phyloP scores from a whole-genome alignment of 2,329 filamentous ascomycete genomes.

The Colletotrichum salicis region DNA sequence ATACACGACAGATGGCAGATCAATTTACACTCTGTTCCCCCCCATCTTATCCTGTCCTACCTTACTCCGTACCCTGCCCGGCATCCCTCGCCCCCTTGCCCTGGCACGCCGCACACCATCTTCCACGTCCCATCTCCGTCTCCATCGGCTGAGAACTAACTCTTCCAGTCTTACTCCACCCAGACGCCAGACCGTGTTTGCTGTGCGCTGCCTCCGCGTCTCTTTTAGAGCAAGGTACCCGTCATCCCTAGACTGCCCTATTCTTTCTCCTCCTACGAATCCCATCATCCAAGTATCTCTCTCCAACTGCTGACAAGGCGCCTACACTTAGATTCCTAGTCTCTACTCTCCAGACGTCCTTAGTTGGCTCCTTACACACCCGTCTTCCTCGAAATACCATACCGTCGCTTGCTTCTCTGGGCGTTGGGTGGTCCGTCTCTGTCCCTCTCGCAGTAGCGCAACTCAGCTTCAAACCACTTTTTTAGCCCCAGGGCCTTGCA shows the following conservation, averaged over 20 bases:
- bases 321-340: neutral
- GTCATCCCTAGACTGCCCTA: conserved; percentile 9
- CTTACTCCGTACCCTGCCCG: neutral
- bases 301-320: conserved; percentile 20
- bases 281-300: conserved; percentile 17
- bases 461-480: neutral
- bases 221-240: conserved; percentile 25
- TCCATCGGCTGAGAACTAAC: neutral
- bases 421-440: neutral
- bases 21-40: no score
- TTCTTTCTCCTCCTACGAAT: neutral
- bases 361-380: neutral
- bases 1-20: neutral
- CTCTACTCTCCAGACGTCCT: no score
- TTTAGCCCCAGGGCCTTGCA: conserved; percentile 8
- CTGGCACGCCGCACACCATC: neutral
- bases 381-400: conserved; percentile 1
- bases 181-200: conserved; percentile 10
- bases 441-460: neutral
- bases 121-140: neutral
- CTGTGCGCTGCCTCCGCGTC: neutral
- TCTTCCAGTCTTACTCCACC: neutral
- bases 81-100: neutral
- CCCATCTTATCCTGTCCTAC: conserved; percentile 1
- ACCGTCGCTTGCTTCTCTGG: neutral